Percentiles rank a stretch among this genome's conserved stretches.
Evolutionary conservation across 2,329 filamentous ascomycete species (phyloP).

Genomic region (Lachnellula arida): DNA sequence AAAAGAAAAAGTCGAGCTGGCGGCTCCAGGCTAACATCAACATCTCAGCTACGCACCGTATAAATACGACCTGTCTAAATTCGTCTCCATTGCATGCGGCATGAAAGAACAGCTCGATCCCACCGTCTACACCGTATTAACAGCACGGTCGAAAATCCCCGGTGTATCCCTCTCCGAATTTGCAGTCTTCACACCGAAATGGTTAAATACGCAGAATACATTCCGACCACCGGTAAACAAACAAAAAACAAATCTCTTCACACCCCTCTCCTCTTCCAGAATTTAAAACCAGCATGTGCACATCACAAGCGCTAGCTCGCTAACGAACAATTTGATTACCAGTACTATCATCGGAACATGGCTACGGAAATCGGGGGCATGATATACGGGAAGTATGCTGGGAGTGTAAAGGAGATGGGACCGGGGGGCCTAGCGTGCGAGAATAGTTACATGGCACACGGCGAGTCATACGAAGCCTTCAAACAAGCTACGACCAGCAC

Average conservation of each 20-base stretch:
- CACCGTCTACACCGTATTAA: slow-evolving; percentile 60
- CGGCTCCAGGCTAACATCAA: background rate
- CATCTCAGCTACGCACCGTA: slow-evolving; percentile 44
- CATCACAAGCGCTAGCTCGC: too few relatives aligned
- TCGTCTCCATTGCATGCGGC: slow-evolving; percentile 54
- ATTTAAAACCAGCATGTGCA: too few relatives aligned
- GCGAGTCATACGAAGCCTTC: too few relatives aligned
- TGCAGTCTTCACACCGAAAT: slow-evolving; percentile 61
- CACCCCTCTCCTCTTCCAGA: too few relatives aligned
- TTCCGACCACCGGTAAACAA: slow-evolving; percentile 44
- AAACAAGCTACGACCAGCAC: too few relatives aligned
- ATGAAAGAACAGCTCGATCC: slow-evolving; percentile 62
- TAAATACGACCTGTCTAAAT: slow-evolving; percentile 66
- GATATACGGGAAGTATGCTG: slow-evolving; percentile 42
- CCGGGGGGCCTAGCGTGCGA: slow-evolving; percentile 38
- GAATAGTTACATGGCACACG: background rate
- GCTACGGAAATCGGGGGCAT: slow-evolving; percentile 44
- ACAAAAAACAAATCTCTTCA: too few relatives aligned
- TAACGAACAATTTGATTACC: too few relatives aligned
- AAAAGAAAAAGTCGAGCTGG: too few relatives aligned
- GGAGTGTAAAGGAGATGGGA: slow-evolving; percentile 62
- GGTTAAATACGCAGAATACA: slow-evolving; percentile 55
- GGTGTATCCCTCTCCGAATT: slow-evolving; percentile 58
- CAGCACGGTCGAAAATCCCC: slow-evolving; percentile 48
- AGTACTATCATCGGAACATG: slow-evolving; percentile 50